These are phyloP conservation scores for Vigna hirtella DNA, from an alignment of 306 rosid genomes.

Conservation along the genomic window DNA sequence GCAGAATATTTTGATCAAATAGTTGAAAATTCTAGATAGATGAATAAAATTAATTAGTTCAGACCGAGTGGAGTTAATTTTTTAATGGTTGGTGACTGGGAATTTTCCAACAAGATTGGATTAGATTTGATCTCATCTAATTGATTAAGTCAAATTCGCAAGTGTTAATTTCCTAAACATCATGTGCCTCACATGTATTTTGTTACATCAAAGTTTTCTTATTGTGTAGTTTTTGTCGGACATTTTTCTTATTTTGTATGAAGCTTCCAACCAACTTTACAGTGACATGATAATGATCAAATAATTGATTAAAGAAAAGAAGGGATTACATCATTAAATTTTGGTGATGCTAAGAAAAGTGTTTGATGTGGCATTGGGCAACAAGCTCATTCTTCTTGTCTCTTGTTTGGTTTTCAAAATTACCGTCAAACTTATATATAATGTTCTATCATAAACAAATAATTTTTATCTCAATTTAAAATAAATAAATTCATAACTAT, in stretches of 20 bases:
- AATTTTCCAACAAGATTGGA: conserved; percentile 47
- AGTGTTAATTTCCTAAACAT: conserved; percentile 34
- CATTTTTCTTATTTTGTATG: conserved; percentile 17
- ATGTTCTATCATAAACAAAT: no score
- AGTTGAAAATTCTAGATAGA: conserved; percentile 37
- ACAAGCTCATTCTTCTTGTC: no score
- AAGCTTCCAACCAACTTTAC: conserved; percentile 28
- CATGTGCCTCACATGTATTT: conserved; percentile 54
- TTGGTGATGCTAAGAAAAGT: conserved; percentile 16
- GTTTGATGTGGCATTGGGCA: neutral
- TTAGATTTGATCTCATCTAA: conserved; percentile 40
- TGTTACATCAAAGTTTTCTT: conserved; percentile 36
- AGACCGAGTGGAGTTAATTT: conserved; percentile 15
- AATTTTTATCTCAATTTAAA: no score
- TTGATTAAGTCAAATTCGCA: conserved; percentile 39
- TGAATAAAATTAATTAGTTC: conserved; percentile 30
- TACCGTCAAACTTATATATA: no score
- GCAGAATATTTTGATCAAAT: conserved; percentile 19
- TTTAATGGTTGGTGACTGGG: conserved; percentile 42
- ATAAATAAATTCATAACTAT: no score
- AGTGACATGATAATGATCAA: conserved; percentile 7
- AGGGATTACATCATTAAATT: neutral
- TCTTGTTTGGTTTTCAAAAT: no score
- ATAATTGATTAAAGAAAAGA: conserved; percentile 3
- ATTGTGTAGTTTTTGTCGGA: conserved; percentile 5